Evolutionary conservation across 495 filamentous ascomycete genomes (phyloP).

Genomic region (Penicillium roqueforti): DNA sequence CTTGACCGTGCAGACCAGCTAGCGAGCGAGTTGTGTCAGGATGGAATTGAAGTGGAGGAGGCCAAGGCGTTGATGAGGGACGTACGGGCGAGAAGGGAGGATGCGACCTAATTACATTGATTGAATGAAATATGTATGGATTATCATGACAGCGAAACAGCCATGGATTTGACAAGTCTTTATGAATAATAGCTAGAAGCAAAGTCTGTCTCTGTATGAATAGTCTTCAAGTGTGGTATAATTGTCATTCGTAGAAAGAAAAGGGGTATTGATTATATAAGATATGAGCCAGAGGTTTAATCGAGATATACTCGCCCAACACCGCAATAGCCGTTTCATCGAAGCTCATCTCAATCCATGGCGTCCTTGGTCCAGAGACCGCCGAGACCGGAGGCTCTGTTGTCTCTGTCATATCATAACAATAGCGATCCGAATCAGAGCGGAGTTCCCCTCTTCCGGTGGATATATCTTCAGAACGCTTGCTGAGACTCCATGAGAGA

Average conservation of each 20-base stretch:
- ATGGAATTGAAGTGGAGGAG: conserved; percentile 96
- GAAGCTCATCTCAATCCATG: conserved; percentile 13
- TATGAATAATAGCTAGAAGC: not conserved
- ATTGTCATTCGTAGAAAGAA: not conserved
- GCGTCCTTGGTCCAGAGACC: not conserved
- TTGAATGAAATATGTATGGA: conserved; percentile 5
- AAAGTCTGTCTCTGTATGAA: not conserved
- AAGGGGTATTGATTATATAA: not conserved
- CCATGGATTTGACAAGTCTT: not conserved
- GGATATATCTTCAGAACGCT: not conserved
- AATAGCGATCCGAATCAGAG: too few species aligned
- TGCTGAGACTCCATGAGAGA: conserved; percentile 24
- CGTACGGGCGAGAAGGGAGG: conserved; percentile 74
- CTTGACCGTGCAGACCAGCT: conserved; percentile 72
- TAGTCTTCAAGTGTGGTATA: not conserved
- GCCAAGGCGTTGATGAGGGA: conserved; percentile 93
- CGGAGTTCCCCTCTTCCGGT: not conserved
- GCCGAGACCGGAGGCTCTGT: too few species aligned
- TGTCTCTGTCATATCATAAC: not conserved
- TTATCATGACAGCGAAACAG: conserved; percentile 22
- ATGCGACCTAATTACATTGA: conserved; percentile 18
- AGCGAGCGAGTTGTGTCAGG: conserved; percentile 87
- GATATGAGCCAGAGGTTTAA: conserved; percentile 4
- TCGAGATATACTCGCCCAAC: conserved; percentile 25
- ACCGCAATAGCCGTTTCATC: conserved; percentile 17